These are phyloP conservation scores for Ophiostoma australiae DNA, from an alignment of 2,329 filamentous ascomycete species.

Conservation along the genomic window DNA sequence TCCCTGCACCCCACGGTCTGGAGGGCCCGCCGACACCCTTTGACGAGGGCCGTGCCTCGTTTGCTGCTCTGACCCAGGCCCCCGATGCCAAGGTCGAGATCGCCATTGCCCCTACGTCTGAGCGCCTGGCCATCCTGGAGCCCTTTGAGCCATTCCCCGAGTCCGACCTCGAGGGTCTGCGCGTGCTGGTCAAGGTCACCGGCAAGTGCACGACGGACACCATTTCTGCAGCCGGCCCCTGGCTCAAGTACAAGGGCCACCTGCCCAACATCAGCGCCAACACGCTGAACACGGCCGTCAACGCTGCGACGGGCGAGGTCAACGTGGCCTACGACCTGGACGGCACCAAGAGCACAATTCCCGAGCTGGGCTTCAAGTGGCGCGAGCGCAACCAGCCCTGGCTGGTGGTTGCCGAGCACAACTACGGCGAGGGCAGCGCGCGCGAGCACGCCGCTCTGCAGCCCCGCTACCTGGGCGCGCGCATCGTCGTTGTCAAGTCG, in stretches of 20 bases:
- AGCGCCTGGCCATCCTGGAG: slow-evolving; percentile 83
- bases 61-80: slow-evolving; percentile 66
- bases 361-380: slow-evolving; percentile 81
- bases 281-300: slow-evolving; percentile 91
- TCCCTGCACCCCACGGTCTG: slow-evolving; percentile 69
- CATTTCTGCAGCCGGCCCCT: slow-evolving; percentile 92
- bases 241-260: slow-evolving; percentile 99
- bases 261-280: slow-evolving; percentile 96
- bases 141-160: slow-evolving; percentile 81
- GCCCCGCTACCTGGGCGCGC: slow-evolving; percentile 75
- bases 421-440: slow-evolving; percentile 84
- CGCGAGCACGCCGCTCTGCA: slow-evolving; percentile 85
- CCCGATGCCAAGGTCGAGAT: slow-evolving; percentile 69
- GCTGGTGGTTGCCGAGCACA: slow-evolving; percentile 95
- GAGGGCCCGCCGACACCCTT: slow-evolving; percentile 63
- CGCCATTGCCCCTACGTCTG: slow-evolving; percentile 78
- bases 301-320: slow-evolving; percentile 86
- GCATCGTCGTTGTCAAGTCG: slow-evolving; percentile 73
- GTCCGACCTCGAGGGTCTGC: slow-evolving; percentile 68
- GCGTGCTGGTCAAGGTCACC: slow-evolving; percentile 90
- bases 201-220: slow-evolving; percentile 99
- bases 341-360: slow-evolving; percentile 70
- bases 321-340: slow-evolving; percentile 87
- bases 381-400: slow-evolving; percentile 69
- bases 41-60: slow-evolving; percentile 67